These are phyloP conservation scores for Coemansia sp. DNA, from an alignment of 192 early-diverging fungal genomes.

Conservation along the genomic window DNA sequence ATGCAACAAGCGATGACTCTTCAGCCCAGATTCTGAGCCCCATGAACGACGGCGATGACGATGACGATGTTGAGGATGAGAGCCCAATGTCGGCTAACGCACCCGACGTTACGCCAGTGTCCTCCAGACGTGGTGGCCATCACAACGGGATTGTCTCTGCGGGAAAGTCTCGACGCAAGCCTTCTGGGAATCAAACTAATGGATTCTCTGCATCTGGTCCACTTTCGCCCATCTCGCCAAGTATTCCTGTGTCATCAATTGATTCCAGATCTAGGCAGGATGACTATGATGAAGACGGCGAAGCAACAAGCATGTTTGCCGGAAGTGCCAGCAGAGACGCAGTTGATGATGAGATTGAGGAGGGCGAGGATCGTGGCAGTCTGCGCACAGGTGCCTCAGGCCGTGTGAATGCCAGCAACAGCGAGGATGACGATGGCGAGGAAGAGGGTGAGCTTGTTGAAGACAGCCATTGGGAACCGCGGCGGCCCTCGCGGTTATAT, in stretches of 20 bases:
- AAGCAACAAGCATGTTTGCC: neutral
- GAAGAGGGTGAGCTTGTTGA: constrained; percentile 52
- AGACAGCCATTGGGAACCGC: constrained; percentile 35
- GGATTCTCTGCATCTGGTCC: neutral
- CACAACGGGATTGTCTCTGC: neutral
- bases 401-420: neutral
- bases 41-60: constrained; percentile 11
- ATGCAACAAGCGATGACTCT: constrained; percentile 13
- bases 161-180: constrained; percentile 7
- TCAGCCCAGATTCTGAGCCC: constrained; percentile 14
- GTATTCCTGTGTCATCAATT: constrained; percentile 7
- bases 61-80: constrained; percentile 2
- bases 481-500: constrained; percentile 18
- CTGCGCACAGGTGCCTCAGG: neutral
- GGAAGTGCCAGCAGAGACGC: neutral
- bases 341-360: constrained; percentile 4
- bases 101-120: neutral
- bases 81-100: neutral
- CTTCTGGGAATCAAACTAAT: neutral
- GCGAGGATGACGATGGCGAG: constrained; percentile 17
- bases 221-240: neutral
- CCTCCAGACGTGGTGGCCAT: constrained; percentile 7
- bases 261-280: constrained; percentile 12
- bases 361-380: constrained; percentile 10
- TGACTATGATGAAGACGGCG: neutral